Conservation (phyloP, 2,329 filamentous ascomycete genomes). For the Neofusicoccum ribis region DNA sequence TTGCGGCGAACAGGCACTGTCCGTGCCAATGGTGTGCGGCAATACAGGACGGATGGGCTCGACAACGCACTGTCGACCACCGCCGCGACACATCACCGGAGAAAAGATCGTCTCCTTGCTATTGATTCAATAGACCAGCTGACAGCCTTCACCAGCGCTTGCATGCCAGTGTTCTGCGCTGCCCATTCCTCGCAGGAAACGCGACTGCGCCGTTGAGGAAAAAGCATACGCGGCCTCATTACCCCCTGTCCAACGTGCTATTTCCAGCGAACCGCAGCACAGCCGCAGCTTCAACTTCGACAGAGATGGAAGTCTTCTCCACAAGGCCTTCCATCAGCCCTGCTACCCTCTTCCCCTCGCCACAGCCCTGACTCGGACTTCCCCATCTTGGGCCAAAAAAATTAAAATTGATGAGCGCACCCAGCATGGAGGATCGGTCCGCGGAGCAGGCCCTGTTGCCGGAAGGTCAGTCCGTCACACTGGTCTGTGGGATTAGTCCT, state of each 20-base stretch:
- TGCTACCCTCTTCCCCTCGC: not conserved
- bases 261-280: constrained; percentile 14
- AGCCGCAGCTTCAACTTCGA: constrained; percentile 2
- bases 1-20: not conserved
- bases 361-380: not conserved
- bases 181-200: not conserved
- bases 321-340: not conserved
- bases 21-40: not conserved
- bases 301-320: not conserved
- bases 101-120: not conserved
- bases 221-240: constrained; percentile 10
- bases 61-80: not conserved
- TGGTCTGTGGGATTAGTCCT: constrained; percentile 2
- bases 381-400: not conserved
- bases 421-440: not conserved
- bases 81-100: not conserved
- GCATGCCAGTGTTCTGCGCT: not conserved
- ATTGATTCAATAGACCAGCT: constrained; percentile 3
- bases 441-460: not conserved
- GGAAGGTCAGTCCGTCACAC: not conserved
- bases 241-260: constrained; percentile 10
- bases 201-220: not conserved
- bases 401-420: constrained; percentile 1
- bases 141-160: not conserved
- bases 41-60: not conserved